These are phyloP conservation scores for Lobosporangium transversale DNA, from an alignment of 192 early-diverging fungal genomes.

Conservation along the genomic window DNA sequence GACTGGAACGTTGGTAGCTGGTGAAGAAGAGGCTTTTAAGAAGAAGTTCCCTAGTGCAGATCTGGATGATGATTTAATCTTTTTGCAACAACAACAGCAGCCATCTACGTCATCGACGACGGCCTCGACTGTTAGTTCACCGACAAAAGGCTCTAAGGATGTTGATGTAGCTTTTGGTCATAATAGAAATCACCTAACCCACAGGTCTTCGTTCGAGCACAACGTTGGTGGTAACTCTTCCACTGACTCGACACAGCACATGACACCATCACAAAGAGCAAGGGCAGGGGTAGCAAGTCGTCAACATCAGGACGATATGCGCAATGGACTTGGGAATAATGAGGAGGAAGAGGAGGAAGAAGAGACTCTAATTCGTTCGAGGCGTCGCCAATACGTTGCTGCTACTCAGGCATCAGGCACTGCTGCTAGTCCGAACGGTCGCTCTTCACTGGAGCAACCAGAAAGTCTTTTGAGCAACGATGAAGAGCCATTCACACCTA, in stretches of 20 bases:
- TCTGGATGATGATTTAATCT: slow-evolving; percentile 33
- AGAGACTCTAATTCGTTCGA: slow-evolving; percentile 30
- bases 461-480: too few species aligned
- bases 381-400: slow-evolving; percentile 8
- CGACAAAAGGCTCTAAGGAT: not conserved
- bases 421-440: too few species aligned
- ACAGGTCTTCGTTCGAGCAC: too few species aligned
- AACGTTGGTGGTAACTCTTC: not conserved
- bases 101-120: not conserved
- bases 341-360: slow-evolving; percentile 45
- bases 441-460: too few species aligned
- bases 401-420: too few species aligned
- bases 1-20: slow-evolving; percentile 14
- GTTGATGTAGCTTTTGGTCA: not conserved
- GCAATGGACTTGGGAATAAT: not conserved
- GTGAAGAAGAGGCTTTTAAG: slow-evolving; percentile 42
- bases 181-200: too few species aligned
- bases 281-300: not conserved
- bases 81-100: not conserved
- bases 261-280: slow-evolving; percentile 31
- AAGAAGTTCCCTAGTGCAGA: slow-evolving; percentile 42
- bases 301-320: not conserved
- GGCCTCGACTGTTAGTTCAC: not conserved
- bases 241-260: slow-evolving; percentile 4
- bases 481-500: slow-evolving; percentile 1